A percentile compares a stretch with the other conserved stretches of the same genome.
These are phyloP conservation scores for Lactarius indigo DNA, from an alignment of 768 basidiomycete genomes.

Conservation along the genomic window DNA sequence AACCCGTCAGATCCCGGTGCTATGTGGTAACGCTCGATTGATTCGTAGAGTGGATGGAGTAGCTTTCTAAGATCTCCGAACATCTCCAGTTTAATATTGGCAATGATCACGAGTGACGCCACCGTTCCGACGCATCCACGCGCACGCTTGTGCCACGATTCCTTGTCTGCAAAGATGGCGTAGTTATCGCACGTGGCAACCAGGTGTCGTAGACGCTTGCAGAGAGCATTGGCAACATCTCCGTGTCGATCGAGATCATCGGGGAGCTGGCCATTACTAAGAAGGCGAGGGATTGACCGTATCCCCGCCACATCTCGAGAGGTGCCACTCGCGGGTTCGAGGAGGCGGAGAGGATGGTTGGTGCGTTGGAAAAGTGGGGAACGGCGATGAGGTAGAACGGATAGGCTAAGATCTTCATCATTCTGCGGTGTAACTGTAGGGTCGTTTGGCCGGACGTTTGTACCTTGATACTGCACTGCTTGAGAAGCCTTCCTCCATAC, in stretches of 20 bases:
- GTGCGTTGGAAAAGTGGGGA: not conserved
- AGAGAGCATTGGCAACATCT: not conserved
- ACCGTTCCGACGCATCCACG: not conserved
- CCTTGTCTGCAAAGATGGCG: not conserved
- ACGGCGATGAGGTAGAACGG: not conserved
- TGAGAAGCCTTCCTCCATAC: not conserved
- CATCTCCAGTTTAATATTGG: not conserved
- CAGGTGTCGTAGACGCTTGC: not conserved
- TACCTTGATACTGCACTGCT: not conserved
- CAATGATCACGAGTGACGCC: not conserved
- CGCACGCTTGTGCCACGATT: not conserved
- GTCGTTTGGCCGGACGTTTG: not conserved
- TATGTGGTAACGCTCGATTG: not conserved
- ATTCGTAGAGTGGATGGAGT: not conserved
- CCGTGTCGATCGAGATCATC: not conserved
- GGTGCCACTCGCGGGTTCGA: not conserved
- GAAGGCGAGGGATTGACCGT: not conserved
- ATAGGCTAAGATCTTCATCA: not conserved
- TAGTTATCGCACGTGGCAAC: not conserved
- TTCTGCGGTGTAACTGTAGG: not conserved
- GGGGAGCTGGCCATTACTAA: not conserved
- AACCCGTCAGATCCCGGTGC: not conserved
- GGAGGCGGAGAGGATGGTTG: not conserved
- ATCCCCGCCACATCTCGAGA: not conserved
- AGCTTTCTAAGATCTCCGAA: not conserved